Conservation (phyloP, 2,329 filamentous ascomycete species). For the Neonectria magnoliae region DNA sequence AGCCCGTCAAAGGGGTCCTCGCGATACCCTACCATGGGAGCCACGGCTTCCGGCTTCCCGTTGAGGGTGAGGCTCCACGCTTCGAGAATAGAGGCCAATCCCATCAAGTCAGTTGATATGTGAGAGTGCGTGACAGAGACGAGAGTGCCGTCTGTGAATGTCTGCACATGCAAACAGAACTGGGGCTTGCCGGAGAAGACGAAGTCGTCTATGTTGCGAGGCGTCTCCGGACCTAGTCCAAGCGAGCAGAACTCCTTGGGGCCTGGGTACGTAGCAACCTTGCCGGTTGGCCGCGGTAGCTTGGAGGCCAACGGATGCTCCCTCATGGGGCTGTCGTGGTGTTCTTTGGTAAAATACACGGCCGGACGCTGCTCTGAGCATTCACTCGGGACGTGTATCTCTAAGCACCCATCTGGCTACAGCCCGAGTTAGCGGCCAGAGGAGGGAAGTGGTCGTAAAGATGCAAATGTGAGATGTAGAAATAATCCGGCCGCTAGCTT, state of each 20-base stretch:
- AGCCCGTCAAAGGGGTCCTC: slow-evolving; percentile 13
- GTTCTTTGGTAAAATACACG: slow-evolving; percentile 17
- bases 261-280: slow-evolving; percentile 4
- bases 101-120: slow-evolving; percentile 22
- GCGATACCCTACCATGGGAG: slow-evolving; percentile 7
- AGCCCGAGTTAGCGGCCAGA: too few species aligned
- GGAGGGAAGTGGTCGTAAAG: too few species aligned
- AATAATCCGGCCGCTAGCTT: neutral
- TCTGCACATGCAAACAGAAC: slow-evolving; percentile 25
- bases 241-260: slow-evolving; percentile 21
- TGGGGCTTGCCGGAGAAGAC: slow-evolving; percentile 15
- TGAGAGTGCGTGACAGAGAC: slow-evolving; percentile 23
- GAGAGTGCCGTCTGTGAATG: slow-evolving; percentile 24
- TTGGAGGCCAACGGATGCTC: slow-evolving; percentile 19
- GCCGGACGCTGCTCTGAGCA: slow-evolving; percentile 8
- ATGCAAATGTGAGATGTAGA: too few species aligned
- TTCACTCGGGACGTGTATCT: slow-evolving; percentile 15
- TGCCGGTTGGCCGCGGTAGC: slow-evolving; percentile 9
- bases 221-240: slow-evolving; percentile 11
- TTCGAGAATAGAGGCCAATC: slow-evolving; percentile 20
- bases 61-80: slow-evolving; percentile 20
- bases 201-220: slow-evolving; percentile 21
- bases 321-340: neutral
- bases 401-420: neutral
- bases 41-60: slow-evolving; percentile 8